These are phyloP conservation scores for Populus ilicifolia DNA, from an alignment of 345 rosid genomes.

Conservation along the genomic window DNA sequence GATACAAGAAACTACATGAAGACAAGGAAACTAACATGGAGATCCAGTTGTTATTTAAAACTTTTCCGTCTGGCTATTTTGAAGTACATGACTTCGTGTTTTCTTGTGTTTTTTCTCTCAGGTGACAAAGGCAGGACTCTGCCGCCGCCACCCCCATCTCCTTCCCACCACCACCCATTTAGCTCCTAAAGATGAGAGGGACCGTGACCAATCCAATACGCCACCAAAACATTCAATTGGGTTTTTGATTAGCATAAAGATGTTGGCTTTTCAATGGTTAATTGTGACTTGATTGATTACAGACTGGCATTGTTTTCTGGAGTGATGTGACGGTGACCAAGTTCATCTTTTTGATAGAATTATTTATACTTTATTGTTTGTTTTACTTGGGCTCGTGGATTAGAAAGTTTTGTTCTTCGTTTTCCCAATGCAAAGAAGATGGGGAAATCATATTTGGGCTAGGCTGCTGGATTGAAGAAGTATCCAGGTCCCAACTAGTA, in stretches of 20 bases:
- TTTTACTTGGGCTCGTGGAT: background rate
- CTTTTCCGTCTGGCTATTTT: constrained; percentile 26
- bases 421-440: background rate
- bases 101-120: background rate
- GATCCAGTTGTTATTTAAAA: constrained; percentile 13
- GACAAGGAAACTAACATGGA: background rate
- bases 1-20: background rate
- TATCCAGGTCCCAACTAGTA: background rate
- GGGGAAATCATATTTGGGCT: background rate
- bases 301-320: background rate
- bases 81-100: background rate
- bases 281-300: constrained; percentile 27
- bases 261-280: background rate
- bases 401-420: background rate
- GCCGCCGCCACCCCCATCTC: background rate
- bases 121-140: constrained; percentile 32
- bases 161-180: constrained; percentile 23
- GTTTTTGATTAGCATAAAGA: constrained; percentile 12
- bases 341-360: constrained; percentile 1
- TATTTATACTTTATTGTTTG: background rate
- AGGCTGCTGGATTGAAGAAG: background rate
- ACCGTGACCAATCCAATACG: background rate
- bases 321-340: constrained; percentile 23
- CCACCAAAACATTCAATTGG: constrained; percentile 10
- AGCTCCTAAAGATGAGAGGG: background rate